Evolutionary conservation across 495 filamentous ascomycete species (phyloP), one percentile per base, ranked within the genome.

Genomic region (Podospora pseudoanserina): DNA sequence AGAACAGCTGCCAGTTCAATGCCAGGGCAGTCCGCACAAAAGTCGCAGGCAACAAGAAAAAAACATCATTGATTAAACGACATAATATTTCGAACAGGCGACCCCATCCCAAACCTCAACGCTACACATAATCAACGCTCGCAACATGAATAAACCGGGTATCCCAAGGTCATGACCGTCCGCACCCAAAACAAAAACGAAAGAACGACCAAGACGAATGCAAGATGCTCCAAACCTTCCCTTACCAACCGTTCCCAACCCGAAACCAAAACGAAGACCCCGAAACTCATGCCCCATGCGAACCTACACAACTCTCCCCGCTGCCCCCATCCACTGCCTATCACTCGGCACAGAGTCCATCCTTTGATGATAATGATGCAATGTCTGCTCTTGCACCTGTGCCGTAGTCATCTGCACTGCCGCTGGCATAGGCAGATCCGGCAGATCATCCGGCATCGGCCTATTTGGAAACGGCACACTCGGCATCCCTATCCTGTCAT

Each of bases 91-190:
- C 6, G 30, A 32, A 32, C 30, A 32, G 4, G 4, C 7, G 7
- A 0, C 30, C 30, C 7, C 30, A 32, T 9, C 54, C 54, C 4
- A 18, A 18, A 56, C 54, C 54, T 18, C 54, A 56, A 20, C 15
- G 19, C 54, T 20, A 56, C 19, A 56, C 54, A 6, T 56, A 56
- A 4, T 5, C 54, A 56, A 56, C 30, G 7, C 4, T 5, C 4
- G 30, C 30, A 32, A 57, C 19, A 60, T 27, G 20, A 62, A 57
- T 63, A 23, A 63, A 60, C 60, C 19, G 67, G 67, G 67, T 68
- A 68, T 68, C 16, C 62, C 27, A 28, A 65, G 67, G 60, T 68
- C 65, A 54, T 39, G 67, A 65, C 67, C 44, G 67, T 59, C 20
- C 60, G 58, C 30, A 19, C 55, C 55, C 55, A 58, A 58, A 58